Conservation (phyloP, 2,329 filamentous ascomycete genomes). For the Balansia obtecta region DNA sequence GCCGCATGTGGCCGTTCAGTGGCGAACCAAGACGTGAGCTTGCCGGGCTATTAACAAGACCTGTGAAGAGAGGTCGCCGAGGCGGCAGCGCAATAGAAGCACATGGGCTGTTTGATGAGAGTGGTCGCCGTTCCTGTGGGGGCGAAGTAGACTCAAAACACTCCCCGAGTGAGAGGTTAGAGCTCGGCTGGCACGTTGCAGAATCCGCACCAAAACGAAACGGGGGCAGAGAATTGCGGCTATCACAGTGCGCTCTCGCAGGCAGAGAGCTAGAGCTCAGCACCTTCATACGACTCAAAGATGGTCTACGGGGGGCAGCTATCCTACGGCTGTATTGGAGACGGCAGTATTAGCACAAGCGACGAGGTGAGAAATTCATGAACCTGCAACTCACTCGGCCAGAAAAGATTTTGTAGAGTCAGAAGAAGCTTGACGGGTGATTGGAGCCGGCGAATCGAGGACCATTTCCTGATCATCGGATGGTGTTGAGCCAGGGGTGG, state of each 20-base stretch:
- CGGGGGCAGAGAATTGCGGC: slow-evolving; percentile 43
- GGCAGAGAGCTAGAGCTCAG: slow-evolving; percentile 56
- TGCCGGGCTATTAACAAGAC: slow-evolving; percentile 34
- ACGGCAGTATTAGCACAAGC: slow-evolving; percentile 13
- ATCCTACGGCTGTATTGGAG: slow-evolving; percentile 45
- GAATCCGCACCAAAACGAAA: slow-evolving; percentile 56
- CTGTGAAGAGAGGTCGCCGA: slow-evolving; percentile 52
- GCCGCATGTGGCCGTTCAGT: slow-evolving; percentile 55
- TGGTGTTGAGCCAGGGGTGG: slow-evolving; percentile 47
- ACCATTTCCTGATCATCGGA: slow-evolving; percentile 32
- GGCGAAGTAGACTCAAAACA: slow-evolving; percentile 68
- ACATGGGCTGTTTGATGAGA: slow-evolving; percentile 48
- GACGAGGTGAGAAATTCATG: slow-evolving; percentile 9
- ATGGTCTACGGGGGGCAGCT: slow-evolving; percentile 58
- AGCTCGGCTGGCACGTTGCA: slow-evolving; percentile 16
- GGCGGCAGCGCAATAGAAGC: slow-evolving; percentile 45
- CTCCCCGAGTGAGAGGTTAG: slow-evolving; percentile 56
- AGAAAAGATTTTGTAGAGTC: slow-evolving; percentile 36
- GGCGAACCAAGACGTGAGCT: slow-evolving; percentile 63
- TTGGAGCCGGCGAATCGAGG: slow-evolving; percentile 43
- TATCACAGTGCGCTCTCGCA: slow-evolving; percentile 47
- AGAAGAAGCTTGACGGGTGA: slow-evolving; percentile 31
- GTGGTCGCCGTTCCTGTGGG: slow-evolving; percentile 52
- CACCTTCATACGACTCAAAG: slow-evolving; percentile 62
- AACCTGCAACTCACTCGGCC: slow-evolving; percentile 36